Conservation (phyloP, 352 stramenopile genomes). For the Blastocystis hominis region DNA sequence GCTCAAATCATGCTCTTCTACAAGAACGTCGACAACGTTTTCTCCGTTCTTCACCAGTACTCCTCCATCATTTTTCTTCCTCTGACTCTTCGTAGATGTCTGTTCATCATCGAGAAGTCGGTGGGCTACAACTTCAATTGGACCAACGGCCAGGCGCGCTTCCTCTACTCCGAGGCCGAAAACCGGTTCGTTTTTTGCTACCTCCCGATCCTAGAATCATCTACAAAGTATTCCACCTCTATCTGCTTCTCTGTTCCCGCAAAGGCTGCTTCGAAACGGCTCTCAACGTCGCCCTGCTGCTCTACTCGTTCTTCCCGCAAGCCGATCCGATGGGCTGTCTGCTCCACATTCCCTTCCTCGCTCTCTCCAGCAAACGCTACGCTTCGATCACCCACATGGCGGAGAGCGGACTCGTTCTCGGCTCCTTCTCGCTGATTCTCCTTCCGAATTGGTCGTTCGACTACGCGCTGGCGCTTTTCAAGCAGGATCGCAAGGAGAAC, state of each 20-base stretch:
- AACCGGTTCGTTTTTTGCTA: neutral
- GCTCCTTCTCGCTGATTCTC: neutral
- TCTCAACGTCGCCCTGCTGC: neutral
- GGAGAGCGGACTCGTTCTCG: neutral
- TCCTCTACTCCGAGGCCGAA: constrained; percentile 14
- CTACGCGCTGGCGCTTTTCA: neutral
- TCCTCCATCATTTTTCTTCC: too few relatives aligned
- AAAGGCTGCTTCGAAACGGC: constrained; percentile 13
- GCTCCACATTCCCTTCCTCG: constrained; percentile 19
- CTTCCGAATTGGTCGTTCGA: constrained; percentile 42
- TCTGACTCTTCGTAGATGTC: neutral
- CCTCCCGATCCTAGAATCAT: neutral
- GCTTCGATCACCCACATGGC: neutral
- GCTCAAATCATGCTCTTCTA: constrained; percentile 28
- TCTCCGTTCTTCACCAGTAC: constrained; percentile 4
- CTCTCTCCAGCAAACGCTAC: neutral
- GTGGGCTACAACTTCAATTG: neutral
- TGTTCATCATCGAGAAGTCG: constrained; percentile 27
- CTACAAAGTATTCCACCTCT: neutral
- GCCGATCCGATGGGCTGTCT: neutral
- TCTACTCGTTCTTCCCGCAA: constrained; percentile 43
- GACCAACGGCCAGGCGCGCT: neutral
- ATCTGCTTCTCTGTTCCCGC: neutral
- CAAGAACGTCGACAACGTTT: neutral
- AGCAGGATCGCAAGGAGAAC: neutral